These are phyloP conservation scores for Stemphylium vesicarium DNA, from an alignment of 2,329 filamentous ascomycete genomes.

Conservation along the genomic window DNA sequence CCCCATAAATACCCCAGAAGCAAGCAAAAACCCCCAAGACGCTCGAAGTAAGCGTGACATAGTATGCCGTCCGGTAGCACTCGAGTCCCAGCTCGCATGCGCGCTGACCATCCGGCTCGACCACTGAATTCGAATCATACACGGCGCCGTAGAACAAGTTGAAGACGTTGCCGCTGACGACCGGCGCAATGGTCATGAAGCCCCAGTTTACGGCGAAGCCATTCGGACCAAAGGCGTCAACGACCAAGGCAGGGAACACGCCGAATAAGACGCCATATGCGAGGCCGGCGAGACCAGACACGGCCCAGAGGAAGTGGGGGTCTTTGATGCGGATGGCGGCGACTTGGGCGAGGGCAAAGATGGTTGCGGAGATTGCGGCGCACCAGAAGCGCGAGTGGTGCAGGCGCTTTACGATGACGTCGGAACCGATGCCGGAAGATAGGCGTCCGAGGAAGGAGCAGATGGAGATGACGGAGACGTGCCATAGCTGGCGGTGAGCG, in stretches of 20 bases:
- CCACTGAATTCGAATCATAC: constrained; percentile 78
- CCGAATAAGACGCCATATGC: constrained; percentile 95
- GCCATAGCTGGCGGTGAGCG: constrained; percentile 81
- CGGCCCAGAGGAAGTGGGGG: constrained; percentile 75
- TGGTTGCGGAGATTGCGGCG: constrained; percentile 73
- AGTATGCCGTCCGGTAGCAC: constrained; percentile 84
- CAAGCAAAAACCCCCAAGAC: constrained; percentile 71
- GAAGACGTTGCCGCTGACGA: constrained; percentile 87
- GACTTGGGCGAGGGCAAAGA: constrained; percentile 82
- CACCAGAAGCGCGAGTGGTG: constrained; percentile 90
- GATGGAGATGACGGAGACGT: constrained; percentile 92
- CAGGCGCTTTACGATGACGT: constrained; percentile 83
- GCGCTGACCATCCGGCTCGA: constrained; percentile 71
- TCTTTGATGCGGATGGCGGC: constrained; percentile 76
- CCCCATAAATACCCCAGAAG: constrained; percentile 71
- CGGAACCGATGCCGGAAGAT: constrained; percentile 76
- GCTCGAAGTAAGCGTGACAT: constrained; percentile 76
- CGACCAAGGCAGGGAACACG: constrained; percentile 84
- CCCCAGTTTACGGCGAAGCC: constrained; percentile 97
- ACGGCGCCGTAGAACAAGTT: constrained; percentile 88
- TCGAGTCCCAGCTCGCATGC: constrained; percentile 77
- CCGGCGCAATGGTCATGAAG: constrained; percentile 87
- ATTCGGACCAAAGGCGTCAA: constrained; percentile 88
- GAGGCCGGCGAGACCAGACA: constrained; percentile 84
- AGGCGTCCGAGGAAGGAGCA: constrained; percentile 85